Evolutionary conservation across 2,329 filamentous ascomycete genomes (phyloP), one percentile per base, ranked within the genome.

Genomic region (Lomentospora prolificans): DNA sequence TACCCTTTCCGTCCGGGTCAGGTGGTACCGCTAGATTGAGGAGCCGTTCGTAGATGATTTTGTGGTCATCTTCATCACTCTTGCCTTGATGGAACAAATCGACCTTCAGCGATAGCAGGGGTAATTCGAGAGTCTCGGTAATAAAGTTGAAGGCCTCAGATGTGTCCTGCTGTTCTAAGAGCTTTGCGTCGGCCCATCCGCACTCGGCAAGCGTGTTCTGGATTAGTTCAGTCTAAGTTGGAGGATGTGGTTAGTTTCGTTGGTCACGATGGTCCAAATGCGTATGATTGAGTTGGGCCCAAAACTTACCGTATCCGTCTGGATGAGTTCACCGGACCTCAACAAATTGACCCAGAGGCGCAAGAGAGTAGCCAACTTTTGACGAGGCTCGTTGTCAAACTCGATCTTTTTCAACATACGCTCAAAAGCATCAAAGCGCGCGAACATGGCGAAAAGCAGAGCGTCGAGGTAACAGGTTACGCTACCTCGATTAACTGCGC

Each of bases 401-500:
- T 85, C 83, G 57, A 86, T 86, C 22, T 27, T 33, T 67, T 89
- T 91, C 31, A 96, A 76, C 77, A 97, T 95, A 51, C 87, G 89
- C 69, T 97, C 92, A 67, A 96, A 99, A 60, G 87, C 91, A 61
- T 90, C 86, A 36, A 96, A 77, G 58, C 89, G 85, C 17, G 89
- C 87, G 67, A 97, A 97, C 90, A 99, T 96, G 67, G 92, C 87
- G 67, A 96, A 97, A 1, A 99, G 78, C 22, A 97, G 73, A 0
- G 92, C 81, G 67, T 97, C 94, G 14, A 97, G 75, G 67, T 95
- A 97, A 72, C 94, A 99, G n/a, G 92, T 97, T 33, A 96, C 90
- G 51, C 81, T 82, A 48, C 86, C 79, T 51, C 90, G 79, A 65
- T 99, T 99, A 63, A 89, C 86, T 10, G 94, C 92, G 5, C 94